Conservation (phyloP, 441 rosid genomes). For the Flueggea neowawraea region DNA sequence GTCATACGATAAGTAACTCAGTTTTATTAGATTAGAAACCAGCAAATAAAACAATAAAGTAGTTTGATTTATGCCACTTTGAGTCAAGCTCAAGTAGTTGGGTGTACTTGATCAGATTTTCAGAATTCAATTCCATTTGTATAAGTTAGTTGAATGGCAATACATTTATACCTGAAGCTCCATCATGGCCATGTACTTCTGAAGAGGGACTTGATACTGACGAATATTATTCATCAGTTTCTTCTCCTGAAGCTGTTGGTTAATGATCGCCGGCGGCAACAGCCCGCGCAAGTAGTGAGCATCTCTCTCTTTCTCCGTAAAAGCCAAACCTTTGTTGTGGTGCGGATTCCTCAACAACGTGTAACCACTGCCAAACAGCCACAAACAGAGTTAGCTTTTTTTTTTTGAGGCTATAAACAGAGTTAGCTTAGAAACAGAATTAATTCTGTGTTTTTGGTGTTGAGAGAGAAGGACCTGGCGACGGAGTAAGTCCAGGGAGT, state of each 20-base stretch:
- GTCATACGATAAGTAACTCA: too few species aligned
- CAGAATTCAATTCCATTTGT: too few species aligned
- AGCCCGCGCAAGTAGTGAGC: slow-evolving; percentile 93
- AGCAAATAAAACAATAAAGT: too few species aligned
- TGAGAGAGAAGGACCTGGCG: slow-evolving; percentile 52
- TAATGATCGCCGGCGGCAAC: slow-evolving; percentile 73
- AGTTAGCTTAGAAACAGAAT: not conserved
- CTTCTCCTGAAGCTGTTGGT: slow-evolving; percentile 86
- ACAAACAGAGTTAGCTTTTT: too few species aligned
- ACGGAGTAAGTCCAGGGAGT: slow-evolving; percentile 93
- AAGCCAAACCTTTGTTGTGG: slow-evolving; percentile 94
- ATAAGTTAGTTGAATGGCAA: not conserved
- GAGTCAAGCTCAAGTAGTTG: too few species aligned
- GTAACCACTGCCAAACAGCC: slow-evolving; percentile 55
- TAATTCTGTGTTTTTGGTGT: too few species aligned
- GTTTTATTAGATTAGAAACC: too few species aligned
- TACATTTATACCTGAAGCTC: slow-evolving; percentile 72
- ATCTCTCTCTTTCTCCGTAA: slow-evolving; percentile 82
- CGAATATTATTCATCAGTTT: slow-evolving; percentile 82
- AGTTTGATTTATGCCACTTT: too few species aligned
- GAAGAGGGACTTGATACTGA: slow-evolving; percentile 83
- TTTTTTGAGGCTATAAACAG: too few species aligned
- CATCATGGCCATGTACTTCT: slow-evolving; percentile 87
- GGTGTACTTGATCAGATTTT: too few species aligned
- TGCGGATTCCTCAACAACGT: slow-evolving; percentile 85